Evolutionary conservation across 805 yeast species (phyloP), one percentile per base, ranked within the genome.

Genomic region (Candida verbasci): DNA sequence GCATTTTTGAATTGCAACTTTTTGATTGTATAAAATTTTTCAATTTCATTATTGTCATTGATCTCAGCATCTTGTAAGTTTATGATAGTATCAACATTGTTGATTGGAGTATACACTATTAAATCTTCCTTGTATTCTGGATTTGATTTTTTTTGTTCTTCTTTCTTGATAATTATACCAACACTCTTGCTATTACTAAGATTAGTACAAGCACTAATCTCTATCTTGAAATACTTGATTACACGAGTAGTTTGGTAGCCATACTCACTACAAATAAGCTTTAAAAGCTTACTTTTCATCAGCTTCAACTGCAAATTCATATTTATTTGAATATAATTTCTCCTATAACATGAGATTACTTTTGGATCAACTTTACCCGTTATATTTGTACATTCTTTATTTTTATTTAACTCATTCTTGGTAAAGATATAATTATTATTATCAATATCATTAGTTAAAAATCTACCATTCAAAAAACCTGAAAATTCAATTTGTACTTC

Each of bases 1-100:
- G 78, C 75, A 44, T 59, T 72, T 32, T 66, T 65, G 52, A 74
- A 73, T 44, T 72, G 76, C 12, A 70, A 53, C 46, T 66, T 68
- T 35, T 60, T 65, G 15, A 72, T 51, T 9, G 54, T 46, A 42
- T 57, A 64, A 40, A 45, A 63, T 31, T 54, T 50, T 35, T 60
- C 63, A 25, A 52, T 52, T 30, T 48, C 49, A 34, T 47, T 46
- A 34, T 47, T 47, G n/a, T 39, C n/a, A n/a, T n/a, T n/a, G 6
- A 52, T 41, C 9, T 37, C 38, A 3, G 53, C 53, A 25, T 57
- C 52, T 36, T 58, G 55, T 11, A 60, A 38, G 6, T 53, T 50
- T 7, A 60, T 43, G 17, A 59, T 49, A 25, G 58, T 57, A 24
- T 53, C 58, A 10, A 41, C 44, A 11, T 45, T 40, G 29, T 37